These are phyloP conservation scores for Xylaria bambusicola DNA, from an alignment of 495 filamentous ascomycete species.

Conservation along the genomic window DNA sequence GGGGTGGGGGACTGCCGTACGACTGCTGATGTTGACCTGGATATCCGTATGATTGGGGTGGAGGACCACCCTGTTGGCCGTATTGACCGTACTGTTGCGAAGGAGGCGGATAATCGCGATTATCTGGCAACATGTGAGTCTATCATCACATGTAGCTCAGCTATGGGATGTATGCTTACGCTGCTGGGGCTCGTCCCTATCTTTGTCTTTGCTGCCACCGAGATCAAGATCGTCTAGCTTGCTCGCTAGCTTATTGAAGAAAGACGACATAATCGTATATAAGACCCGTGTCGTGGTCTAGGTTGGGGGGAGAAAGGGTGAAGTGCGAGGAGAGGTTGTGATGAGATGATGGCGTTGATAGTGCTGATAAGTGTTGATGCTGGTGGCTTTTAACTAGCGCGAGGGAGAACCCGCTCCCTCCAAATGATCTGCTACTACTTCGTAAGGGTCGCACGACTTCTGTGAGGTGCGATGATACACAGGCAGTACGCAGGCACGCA, in stretches of 20 bases:
- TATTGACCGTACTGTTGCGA: constrained; percentile 30
- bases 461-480: too few relatives aligned
- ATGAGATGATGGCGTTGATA: neutral
- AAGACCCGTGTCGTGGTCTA: too few relatives aligned
- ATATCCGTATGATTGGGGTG: constrained; percentile 16
- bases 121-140: constrained; percentile 9
- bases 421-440: too few relatives aligned
- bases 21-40: constrained; percentile 7
- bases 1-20: neutral
- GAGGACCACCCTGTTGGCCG: constrained; percentile 3
- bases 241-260: constrained; percentile 29
- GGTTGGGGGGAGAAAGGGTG: too few relatives aligned
- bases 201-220: constrained; percentile 23
- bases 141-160: constrained; percentile 3
- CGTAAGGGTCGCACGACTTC: too few relatives aligned
- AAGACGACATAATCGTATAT: constrained; percentile 39
- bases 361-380: neutral
- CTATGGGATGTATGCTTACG: neutral
- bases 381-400: constrained; percentile 1
- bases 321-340: too few relatives aligned
- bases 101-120: constrained; percentile 27
- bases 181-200: constrained; percentile 9
- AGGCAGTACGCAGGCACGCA: too few relatives aligned
- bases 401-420: neutral
- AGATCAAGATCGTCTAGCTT: constrained; percentile 31